Evolutionary conservation across 1,284 basidiomycete genomes (phyloP).

Genomic region (Acaromyces ingoldii): DNA sequence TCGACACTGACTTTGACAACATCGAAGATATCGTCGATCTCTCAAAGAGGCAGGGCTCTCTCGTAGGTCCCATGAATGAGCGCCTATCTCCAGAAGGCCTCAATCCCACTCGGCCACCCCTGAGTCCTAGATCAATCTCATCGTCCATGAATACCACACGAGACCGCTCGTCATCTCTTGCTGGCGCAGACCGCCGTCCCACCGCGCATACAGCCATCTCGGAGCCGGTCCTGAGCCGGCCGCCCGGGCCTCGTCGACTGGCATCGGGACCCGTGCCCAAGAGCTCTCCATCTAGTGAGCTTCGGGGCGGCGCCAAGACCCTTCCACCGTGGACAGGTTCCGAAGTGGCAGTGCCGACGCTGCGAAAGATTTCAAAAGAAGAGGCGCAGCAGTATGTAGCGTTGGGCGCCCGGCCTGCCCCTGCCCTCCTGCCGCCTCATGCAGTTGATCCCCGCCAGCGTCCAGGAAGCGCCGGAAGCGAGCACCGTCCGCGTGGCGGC

Average conservation of each 20-base stretch:
- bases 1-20: constrained; percentile 72
- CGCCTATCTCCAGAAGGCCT: not conserved
- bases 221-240: constrained; percentile 5
- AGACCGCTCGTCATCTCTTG: constrained; percentile 3
- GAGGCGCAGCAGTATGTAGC: constrained; percentile 13
- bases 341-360: not conserved
- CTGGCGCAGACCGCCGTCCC: constrained; percentile 4
- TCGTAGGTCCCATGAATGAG: constrained; percentile 17
- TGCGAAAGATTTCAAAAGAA: constrained; percentile 7
- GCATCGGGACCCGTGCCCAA: constrained; percentile 1
- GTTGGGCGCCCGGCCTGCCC: no score
- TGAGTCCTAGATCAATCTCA: not conserved
- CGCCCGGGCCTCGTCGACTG: constrained; percentile 9
- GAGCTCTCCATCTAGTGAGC: not conserved
- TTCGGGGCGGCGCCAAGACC: not conserved
- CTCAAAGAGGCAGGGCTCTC: constrained; percentile 17
- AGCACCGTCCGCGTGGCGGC: no score
- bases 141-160: not conserved
- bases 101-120: not conserved
- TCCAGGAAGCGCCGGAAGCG: no score
- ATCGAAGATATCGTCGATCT: constrained; percentile 78
- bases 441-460: no score
- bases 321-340: not conserved
- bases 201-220: constrained; percentile 11
- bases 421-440: no score